phyloP scores from a whole-genome alignment of 148 eudicot genomes.

The Polygonum maritimum region DNA sequence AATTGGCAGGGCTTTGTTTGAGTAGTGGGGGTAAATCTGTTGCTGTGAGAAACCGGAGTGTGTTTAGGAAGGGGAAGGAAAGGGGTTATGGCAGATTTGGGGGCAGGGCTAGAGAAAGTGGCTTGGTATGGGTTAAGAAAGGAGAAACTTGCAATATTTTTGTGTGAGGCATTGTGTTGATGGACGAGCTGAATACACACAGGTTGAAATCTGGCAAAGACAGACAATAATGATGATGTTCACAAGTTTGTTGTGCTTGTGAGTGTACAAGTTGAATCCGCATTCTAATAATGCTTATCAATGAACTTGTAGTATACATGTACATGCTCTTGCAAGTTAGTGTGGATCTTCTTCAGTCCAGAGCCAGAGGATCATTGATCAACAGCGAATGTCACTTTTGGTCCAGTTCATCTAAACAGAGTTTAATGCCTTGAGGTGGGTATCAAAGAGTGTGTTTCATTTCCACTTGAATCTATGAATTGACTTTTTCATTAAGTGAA shows the following conservation, averaged over 20 bases:
- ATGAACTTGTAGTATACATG: neutral
- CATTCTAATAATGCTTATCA: neutral
- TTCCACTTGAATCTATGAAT: no score
- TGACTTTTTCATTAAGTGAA: no score
- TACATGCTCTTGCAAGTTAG: neutral
- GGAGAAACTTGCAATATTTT: neutral
- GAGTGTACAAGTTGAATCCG: neutral
- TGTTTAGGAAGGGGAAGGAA: neutral
- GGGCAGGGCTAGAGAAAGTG: neutral
- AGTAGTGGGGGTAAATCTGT: neutral
- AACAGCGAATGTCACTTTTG: neutral
- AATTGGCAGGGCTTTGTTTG: neutral
- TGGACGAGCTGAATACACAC: neutral
- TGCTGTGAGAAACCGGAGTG: neutral
- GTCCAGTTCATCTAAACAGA: neutral
- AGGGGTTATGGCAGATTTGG: neutral
- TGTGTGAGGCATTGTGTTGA: no score
- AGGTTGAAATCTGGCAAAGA: neutral
- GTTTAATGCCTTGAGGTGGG: no score
- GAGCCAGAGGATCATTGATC: neutral
- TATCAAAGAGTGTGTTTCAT: no score
- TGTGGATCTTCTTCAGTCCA: neutral
- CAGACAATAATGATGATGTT: neutral
- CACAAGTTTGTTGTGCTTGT: neutral
- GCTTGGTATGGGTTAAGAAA: slow-evolving; percentile 9